Evolutionary conservation across 2,329 filamentous ascomycete genomes (phyloP).

Genomic region (Proliferodiscus dingleyae): DNA sequence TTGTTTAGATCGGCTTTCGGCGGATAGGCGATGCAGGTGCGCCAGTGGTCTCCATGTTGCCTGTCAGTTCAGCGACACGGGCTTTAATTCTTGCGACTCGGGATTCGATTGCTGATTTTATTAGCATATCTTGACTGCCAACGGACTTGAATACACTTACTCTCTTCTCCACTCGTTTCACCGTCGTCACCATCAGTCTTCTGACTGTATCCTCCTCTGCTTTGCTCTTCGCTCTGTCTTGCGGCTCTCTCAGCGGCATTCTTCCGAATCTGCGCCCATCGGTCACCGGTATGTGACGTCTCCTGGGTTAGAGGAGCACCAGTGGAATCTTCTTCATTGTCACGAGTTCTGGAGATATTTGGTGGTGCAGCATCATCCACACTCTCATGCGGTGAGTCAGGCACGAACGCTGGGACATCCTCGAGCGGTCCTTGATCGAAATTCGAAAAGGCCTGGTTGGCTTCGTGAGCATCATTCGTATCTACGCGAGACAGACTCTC

Average conservation of each 20-base stretch:
- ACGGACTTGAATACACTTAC: constrained; percentile 50
- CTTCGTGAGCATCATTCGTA: constrained; percentile 53
- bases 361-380: constrained; percentile 37
- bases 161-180: constrained; percentile 95
- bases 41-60: constrained; percentile 59
- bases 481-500: constrained; percentile 55
- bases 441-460: constrained; percentile 54
- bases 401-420: constrained; percentile 81
- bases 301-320: constrained; percentile 27
- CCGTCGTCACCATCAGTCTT: constrained; percentile 65
- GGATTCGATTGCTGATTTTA: constrained; percentile 76
- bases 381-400: constrained; percentile 35
- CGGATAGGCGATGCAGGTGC: constrained; percentile 13
- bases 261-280: constrained; percentile 94
- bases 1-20: constrained; percentile 4
- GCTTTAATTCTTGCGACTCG: constrained; percentile 97
- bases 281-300: constrained; percentile 54
- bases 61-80: constrained; percentile 88
- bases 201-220: constrained; percentile 49
- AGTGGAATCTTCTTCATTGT: constrained; percentile 30
- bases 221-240: constrained; percentile 60
- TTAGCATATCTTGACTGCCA: constrained; percentile 26
- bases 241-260: constrained; percentile 82
- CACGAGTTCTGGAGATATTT: constrained; percentile 13
- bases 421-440: constrained; percentile 87